Evolutionary conservation across 345 rosid species (phyloP).

Genomic region (Linum tenue): DNA sequence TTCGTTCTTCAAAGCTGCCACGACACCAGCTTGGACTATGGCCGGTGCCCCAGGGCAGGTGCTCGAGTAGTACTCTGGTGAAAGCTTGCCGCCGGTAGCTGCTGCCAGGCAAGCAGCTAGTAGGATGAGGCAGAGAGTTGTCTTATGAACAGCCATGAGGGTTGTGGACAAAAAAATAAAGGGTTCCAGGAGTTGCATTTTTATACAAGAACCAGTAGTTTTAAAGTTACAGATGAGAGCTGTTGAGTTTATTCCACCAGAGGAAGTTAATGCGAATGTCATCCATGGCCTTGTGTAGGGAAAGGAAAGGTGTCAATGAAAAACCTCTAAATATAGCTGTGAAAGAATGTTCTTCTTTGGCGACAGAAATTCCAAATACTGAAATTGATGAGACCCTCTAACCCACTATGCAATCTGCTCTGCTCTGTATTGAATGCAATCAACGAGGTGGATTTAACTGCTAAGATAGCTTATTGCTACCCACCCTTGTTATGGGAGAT

Average conservation of each 20-base stretch:
- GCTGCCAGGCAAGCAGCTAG: slow-evolving; percentile 1
- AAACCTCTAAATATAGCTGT: not conserved
- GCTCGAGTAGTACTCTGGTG: slow-evolving; percentile 15
- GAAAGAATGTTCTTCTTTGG: not conserved
- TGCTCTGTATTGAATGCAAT: not conserved
- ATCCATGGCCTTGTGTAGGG: not conserved
- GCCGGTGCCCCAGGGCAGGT: slow-evolving; percentile 27
- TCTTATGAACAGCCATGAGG: not conserved
- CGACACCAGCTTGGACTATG: slow-evolving; percentile 19
- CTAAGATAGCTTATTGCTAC: not conserved
- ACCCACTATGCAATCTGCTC: not conserved
- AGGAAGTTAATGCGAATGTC: not conserved
- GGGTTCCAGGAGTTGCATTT: not conserved
- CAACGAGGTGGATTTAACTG: not conserved
- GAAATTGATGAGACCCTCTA: not conserved
- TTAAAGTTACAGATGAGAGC: not conserved
- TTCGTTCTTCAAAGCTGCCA: slow-evolving; percentile 17
- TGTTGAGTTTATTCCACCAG: not conserved
- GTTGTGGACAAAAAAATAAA: not conserved
- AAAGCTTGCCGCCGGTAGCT: slow-evolving; percentile 19
- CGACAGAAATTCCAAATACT: not conserved
- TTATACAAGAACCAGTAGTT: not conserved
- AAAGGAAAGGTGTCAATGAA: not conserved
- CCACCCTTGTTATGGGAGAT: no score
- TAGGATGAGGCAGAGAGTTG: not conserved